Base-by-base conservation (phyloP, 1,284 basidiomycete species). In the Ceratobasidium sp. region DNA sequence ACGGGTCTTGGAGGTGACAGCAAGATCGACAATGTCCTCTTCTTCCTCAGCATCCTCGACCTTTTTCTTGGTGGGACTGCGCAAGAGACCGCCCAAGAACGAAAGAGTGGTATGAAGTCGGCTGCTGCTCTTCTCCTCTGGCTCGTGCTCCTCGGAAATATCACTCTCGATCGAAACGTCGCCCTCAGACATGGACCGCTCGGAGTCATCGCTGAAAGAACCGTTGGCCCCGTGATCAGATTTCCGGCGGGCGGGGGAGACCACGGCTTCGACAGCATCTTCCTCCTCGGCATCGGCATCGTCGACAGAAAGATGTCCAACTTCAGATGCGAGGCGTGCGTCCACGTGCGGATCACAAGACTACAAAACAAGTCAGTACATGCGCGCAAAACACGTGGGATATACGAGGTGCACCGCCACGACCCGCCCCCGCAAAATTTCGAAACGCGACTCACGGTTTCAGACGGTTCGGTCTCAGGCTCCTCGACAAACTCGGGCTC, bases 221-320 rank as follows among this genome's bases (percentile, higher is more conserved):
- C 67, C 67, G 36, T 58, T 32, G 23, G 67, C 67, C 18, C 23
- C 30, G 16, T 16, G 67, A 4, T 70, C 28, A 43, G 67, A 30
- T 16, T 28, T 59, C 16, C 18, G 43, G 26, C 67, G 67, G 3
- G 26, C 43, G 30, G 67, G 67, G 3, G 67, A 70, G 6, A 70
- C 67, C 12, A 45, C 67, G 18, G 57, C 53, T 28, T 67, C 64
- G 30, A 64, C 62, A 32, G 61, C 60, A 9, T 72, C 50, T 43
- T 72, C 71, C 32, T 73, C 72, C 41, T 73, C 72, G 41, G 39
- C 61, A 18, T 69, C 72, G 36, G 57, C n/a, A 23, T 69, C 72
- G 10, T 60, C 36, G 21, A 69, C 65, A 30, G 57, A 60, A 26
- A 60, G 55, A 12, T 36, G 53, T 4, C 34, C 30, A 6, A 70